A percentile compares a stretch with the other conserved stretches of the same genome.
Evolutionary conservation across 2,329 filamentous ascomycete genomes (phyloP).

Genomic region (Phoma sp.): DNA sequence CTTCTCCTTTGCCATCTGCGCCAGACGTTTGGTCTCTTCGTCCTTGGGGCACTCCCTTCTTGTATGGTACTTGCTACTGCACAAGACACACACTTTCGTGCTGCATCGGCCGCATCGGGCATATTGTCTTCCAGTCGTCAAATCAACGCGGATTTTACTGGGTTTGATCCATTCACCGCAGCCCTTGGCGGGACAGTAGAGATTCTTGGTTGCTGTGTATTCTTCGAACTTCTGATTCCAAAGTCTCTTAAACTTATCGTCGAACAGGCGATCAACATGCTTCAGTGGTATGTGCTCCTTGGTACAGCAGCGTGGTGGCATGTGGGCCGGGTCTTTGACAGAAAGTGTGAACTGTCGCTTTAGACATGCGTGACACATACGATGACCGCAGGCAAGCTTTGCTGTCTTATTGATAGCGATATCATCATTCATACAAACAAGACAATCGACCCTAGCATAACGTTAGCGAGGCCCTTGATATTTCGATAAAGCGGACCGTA

Average conservation of each 20-base stretch:
- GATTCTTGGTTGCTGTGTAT: slow-evolving; percentile 72
- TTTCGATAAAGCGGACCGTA: slow-evolving; percentile 5
- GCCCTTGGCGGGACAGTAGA: slow-evolving; percentile 75
- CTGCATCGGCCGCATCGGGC: slow-evolving; percentile 75
- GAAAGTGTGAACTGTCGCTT: slow-evolving; percentile 77
- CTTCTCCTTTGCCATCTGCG: slow-evolving; percentile 68
- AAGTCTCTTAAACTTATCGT: slow-evolving; percentile 72
- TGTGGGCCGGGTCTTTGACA: slow-evolving; percentile 75
- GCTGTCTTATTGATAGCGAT: slow-evolving; percentile 67
- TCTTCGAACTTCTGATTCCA: slow-evolving; percentile 86
- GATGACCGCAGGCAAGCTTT: slow-evolving; percentile 77
- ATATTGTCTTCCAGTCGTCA: slow-evolving; percentile 61
- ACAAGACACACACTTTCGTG: slow-evolving; percentile 75
- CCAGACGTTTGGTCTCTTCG: slow-evolving; percentile 67
- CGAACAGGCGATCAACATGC: slow-evolving; percentile 77
- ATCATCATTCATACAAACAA: slow-evolving; percentile 73
- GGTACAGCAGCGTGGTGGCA: slow-evolving; percentile 85
- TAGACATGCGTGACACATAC: slow-evolving; percentile 80
- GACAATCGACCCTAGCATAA: slow-evolving; percentile 68
- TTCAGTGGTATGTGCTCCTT: slow-evolving; percentile 73
- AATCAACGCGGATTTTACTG: slow-evolving; percentile 65
- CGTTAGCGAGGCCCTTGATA: background rate
- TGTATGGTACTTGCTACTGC: slow-evolving; percentile 75
- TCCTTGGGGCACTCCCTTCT: slow-evolving; percentile 73
- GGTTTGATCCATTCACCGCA: slow-evolving; percentile 85